phyloP scores from a whole-genome alignment of 148 eudicot species.

The Rhododendron williamsianum region DNA sequence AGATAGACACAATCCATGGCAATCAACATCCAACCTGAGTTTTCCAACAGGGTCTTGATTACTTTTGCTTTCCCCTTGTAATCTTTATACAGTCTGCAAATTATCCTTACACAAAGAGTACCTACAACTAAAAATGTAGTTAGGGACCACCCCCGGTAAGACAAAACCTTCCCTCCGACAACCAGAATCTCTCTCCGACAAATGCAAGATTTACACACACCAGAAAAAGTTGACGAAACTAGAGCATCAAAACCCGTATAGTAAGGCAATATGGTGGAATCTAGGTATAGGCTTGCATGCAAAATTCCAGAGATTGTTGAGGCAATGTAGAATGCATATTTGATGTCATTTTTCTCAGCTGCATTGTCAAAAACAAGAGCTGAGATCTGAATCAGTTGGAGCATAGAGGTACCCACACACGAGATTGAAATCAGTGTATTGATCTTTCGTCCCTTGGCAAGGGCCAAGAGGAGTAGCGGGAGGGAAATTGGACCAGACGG shows the following conservation, averaged over 20 bases:
- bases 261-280: constrained; percentile 46
- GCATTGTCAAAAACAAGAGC: constrained; percentile 33
- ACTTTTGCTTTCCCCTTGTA: constrained; percentile 14
- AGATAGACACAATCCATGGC: constrained; percentile 34
- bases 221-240: constrained; percentile 32
- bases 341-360: constrained; percentile 25
- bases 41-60: constrained; percentile 24
- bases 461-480: constrained; percentile 33
- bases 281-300: constrained; percentile 40
- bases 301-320: constrained; percentile 50
- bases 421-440: constrained; percentile 33
- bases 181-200: constrained; percentile 33
- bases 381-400: constrained; percentile 40
- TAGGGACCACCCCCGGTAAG: constrained; percentile 44
- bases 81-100: constrained; percentile 23
- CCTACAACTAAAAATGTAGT: constrained; percentile 37
- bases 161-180: constrained; percentile 37
- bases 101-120: constrained; percentile 33
- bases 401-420: constrained; percentile 35
- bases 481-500: constrained; percentile 50
- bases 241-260: constrained; percentile 56
- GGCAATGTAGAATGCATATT: constrained; percentile 40
- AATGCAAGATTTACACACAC: constrained; percentile 47
- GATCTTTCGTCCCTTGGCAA: constrained; percentile 44
- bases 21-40: constrained; percentile 36